phyloP scores from a whole-genome alignment of 164 flowering plant genomes.

The Nelumbo lutea region DNA sequence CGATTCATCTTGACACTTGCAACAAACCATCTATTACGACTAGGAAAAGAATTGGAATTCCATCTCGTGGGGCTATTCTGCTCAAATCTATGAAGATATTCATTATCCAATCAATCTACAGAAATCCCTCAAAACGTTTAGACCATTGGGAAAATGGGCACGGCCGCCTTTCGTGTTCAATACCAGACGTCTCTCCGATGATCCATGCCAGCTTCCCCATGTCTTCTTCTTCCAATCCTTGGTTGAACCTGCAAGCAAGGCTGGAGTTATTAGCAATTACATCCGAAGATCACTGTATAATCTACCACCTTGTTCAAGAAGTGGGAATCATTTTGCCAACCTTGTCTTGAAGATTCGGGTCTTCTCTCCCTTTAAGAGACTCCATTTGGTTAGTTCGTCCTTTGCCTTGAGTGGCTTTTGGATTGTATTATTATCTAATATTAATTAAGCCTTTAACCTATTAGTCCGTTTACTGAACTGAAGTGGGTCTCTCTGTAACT shows the following conservation, averaged over 20 bases:
- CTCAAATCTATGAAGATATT: slow-evolving; percentile 48
- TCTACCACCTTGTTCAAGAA: slow-evolving; percentile 30
- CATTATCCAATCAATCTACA: slow-evolving; percentile 24
- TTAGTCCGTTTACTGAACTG: too few species aligned
- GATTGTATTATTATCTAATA: too few species aligned
- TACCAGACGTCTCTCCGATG: slow-evolving; percentile 23
- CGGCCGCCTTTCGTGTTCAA: slow-evolving; percentile 45
- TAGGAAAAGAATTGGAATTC: slow-evolving; percentile 60
- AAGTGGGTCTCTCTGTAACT: not conserved
- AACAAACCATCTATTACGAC: slow-evolving; percentile 66
- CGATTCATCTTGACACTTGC: slow-evolving; percentile 45
- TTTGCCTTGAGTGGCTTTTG: too few species aligned
- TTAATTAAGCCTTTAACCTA: too few species aligned
- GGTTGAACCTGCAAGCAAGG: not conserved
- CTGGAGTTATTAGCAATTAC: slow-evolving; percentile 28
- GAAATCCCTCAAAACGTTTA: too few species aligned
- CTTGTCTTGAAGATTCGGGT: slow-evolving; percentile 33
- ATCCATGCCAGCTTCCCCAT: slow-evolving; percentile 65
- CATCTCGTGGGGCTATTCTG: slow-evolving; percentile 72
- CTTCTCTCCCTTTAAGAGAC: slow-evolving; percentile 23
- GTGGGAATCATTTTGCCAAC: slow-evolving; percentile 51
- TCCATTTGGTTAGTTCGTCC: slow-evolving; percentile 9
- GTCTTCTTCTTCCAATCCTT: slow-evolving; percentile 45
- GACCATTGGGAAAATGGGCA: not conserved
- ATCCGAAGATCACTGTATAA: slow-evolving; percentile 19